phyloP scores from a whole-genome alignment of 1,284 basidiomycete species.

The Xerocomus nothofagi region DNA sequence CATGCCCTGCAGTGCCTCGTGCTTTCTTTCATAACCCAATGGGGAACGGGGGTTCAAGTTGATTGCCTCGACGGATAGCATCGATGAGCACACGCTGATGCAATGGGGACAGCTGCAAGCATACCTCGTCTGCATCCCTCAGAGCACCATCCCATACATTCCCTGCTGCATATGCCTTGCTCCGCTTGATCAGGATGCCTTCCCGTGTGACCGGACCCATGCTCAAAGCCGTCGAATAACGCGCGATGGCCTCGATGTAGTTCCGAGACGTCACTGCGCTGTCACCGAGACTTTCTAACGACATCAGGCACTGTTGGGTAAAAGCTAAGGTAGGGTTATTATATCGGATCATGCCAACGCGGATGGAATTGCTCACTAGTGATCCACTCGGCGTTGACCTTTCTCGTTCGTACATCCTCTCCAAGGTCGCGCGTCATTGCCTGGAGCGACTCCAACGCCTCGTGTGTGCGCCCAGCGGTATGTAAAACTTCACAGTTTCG shows the following conservation, averaged over 20 bases:
- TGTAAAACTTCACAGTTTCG: conserved; percentile 5
- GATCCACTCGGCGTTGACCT: conserved; percentile 8
- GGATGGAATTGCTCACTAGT: not conserved
- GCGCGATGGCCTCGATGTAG: conserved; percentile 4
- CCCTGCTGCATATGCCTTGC: not conserved
- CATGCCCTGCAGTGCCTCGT: conserved; percentile 1
- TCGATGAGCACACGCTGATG: not conserved
- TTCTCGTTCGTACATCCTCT: not conserved
- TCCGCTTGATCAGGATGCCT: conserved; percentile 5
- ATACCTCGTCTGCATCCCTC: conserved; percentile 10
- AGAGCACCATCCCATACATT: conserved; percentile 1
- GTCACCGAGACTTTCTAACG: conserved; percentile 1
- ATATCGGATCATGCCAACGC: not conserved
- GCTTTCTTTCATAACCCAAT: conserved; percentile 3
- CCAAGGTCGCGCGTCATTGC: not conserved
- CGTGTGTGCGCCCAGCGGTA: not conserved
- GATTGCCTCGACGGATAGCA: not conserved
- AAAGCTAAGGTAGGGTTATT: not conserved
- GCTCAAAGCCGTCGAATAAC: conserved; percentile 3
- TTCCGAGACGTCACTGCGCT: not conserved
- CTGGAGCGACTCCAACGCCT: conserved; percentile 1
- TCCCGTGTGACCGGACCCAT: not conserved
- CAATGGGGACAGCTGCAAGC: not conserved
- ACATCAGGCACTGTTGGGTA: not conserved
- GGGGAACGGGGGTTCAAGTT: conserved; percentile 4